Base-by-base conservation (phyloP, 345 rosid species). In the Microcos paniculata region DNA sequence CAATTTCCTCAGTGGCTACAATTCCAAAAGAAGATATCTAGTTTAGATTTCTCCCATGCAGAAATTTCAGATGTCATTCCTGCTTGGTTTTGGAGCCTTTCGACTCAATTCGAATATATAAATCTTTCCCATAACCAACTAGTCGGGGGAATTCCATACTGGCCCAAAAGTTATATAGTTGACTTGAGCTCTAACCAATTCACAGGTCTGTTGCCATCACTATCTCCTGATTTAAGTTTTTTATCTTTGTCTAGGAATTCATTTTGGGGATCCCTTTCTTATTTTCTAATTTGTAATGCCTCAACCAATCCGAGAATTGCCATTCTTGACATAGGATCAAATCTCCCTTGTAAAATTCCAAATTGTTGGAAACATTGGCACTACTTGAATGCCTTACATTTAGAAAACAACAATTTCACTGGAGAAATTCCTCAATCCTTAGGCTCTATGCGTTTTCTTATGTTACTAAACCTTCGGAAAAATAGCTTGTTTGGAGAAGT, bases 401-500 rank as follows among this genome's bases (percentile, higher is more conserved):
- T 77, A 48, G 76, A 14, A 1, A 73, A 8, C n/a, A n/a, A n/a
- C n/a, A n/a, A n/a, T n/a, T n/a, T n/a, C n/a, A 66, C 75, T 19
- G 74, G 70, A 9, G 10, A 56, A 46, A 48, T 79, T 45, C 73
- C 78, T 9, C 7, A 0, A 8, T 79, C 73, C 5, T 18, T 67
- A 4, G 69, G 73, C 3, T 78, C 62, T 4, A 21, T 18, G 15
- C 15, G 0, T 7, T n/a, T n/a, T n/a, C 6, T 7, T 10, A 31
- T 77, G 3, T n/a, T 69, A 48, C 53, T 70, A 71, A 62, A 40
- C 56, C 56, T 72, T 16, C 3, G 49, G 15, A 80, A 73, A 35
- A 76, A 80, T 62, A 58, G 57, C 10, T 28, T 80, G 19, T 31
- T 11, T 0, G 80, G 80, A 24, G 74, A 48, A 4, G 4, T 76